Percentiles rank a stretch among this genome's conserved stretches.
phyloP scores from a whole-genome alignment of 169 alveolate species.

The Eimeria necatrix region DNA sequence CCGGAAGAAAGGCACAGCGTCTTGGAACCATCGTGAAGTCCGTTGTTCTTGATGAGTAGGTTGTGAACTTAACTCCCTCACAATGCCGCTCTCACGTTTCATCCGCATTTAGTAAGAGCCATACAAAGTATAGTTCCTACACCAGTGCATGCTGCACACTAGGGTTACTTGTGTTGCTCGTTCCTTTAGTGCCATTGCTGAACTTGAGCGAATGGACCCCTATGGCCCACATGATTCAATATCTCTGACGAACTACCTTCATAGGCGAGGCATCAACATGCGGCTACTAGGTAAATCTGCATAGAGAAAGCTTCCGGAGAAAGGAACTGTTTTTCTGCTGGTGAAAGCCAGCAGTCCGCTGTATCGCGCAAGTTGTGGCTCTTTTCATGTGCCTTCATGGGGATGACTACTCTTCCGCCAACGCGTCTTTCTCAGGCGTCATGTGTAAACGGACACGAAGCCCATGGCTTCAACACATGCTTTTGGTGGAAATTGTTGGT shows the following conservation, averaged over 20 bases:
- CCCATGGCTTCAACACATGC: slow-evolving; percentile 79
- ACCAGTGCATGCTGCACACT: neutral
- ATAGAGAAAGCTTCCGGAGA: neutral
- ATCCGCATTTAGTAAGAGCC: neutral
- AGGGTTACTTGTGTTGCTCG: neutral
- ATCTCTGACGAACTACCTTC: slow-evolving; percentile 59
- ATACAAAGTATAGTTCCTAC: neutral
- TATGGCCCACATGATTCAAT: slow-evolving; percentile 71
- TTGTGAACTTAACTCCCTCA: neutral
- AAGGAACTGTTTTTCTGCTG: too few species aligned
- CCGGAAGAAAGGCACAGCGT: slow-evolving; percentile 68
- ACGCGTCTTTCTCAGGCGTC: slow-evolving; percentile 24
- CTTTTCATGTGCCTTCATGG: neutral
- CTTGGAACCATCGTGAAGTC: slow-evolving; percentile 62
- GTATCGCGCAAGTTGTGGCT: neutral
- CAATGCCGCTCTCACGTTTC: too few species aligned
- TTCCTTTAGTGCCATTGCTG: slow-evolving; percentile 65
- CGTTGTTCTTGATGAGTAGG: slow-evolving; percentile 68
- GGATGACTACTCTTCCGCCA: too few species aligned
- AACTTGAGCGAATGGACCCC: slow-evolving; percentile 75
- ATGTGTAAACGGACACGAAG: slow-evolving; percentile 72
- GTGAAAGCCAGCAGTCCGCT: too few species aligned
- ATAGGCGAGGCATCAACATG: slow-evolving; percentile 75
- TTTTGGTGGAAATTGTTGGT: slow-evolving; percentile 74
- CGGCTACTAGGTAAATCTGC: slow-evolving; percentile 72